Base-by-base conservation (phyloP, 495 filamentous ascomycete genomes). In the Xylaria longipes region DNA sequence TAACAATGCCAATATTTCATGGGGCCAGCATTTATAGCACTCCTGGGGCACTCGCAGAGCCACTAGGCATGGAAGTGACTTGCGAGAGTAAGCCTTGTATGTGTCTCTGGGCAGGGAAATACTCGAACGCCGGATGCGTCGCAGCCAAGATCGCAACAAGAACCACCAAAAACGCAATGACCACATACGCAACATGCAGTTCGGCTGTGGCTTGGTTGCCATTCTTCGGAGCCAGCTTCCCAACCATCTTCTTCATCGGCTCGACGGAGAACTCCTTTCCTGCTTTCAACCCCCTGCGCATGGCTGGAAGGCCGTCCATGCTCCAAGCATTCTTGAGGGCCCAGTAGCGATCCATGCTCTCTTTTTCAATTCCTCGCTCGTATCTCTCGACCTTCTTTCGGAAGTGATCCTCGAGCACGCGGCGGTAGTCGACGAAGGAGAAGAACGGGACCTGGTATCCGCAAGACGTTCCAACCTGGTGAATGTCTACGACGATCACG, bases 401-500 rank as follows among this genome's bases (percentile, higher is more conserved):
- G 70, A 86, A 87, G 69, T 78, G 75, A 12, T 88, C 82, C 70
- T 87, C 82, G 45, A 89, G 74, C 1, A 80, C 83, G 15, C 75
- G 79, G 22, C 87, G 79, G 68, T 80, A 84, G 11, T 77, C 81
- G 63, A 82, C 84, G 73, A 87, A 89, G 33, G 86, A 84, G 75
- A 81, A 88, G 39, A 77, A 80, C 5, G 87, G 87, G 52, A 89
- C 85, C 14, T 80, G 84, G 71, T 84, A 89, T 0, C 87, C 87
- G 69, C 87, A 89, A 7, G 81, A 83, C 68, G 65, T 80, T 0
- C 81, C 83, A 15, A 89, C 92, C 79, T 93, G 91, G 78, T 88
- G 91, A 39, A 94, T 78, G 74, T 90, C 83, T 61, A 94, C 80
- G 27, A 89, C 45, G 56, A 94, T 87, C 22, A 94, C 83, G 22